Evolutionary conservation across 208 protist genomes (phyloP), one percentile per base, ranked within the genome.

Genomic region (Strigomonas oncopelti): DNA sequence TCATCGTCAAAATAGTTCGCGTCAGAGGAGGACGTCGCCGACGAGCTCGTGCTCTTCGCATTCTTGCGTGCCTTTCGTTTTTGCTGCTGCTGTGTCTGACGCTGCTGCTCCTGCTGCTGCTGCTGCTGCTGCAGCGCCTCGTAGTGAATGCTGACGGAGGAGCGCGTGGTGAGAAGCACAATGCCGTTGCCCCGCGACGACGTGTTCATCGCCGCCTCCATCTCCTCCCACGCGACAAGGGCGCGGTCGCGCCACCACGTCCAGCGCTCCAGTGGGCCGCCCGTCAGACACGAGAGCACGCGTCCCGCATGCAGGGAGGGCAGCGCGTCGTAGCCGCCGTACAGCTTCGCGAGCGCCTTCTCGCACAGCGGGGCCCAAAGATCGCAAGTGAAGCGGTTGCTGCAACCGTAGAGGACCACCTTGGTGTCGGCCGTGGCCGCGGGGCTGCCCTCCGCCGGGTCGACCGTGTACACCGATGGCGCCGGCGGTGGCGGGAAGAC

Each of bases 271-370:
- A 81, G 73, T 1, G 87, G 87, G 16, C 81, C 83, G 11, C 90
- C 90, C 1, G 87, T 91, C 2, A 95, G 65, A 54, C 72, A 61
- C 0, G 72, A 72, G 1, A 95, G 32, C 25, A 72, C 71, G 5
- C 61, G 46, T 2, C 63, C 62, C 4, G 79, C 73, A 18, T 31
- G 9, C 32, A 91, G 71, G 24, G 18, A 53, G 16, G 52, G 22
- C 14, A 78, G 80, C 1, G 75, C 61, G 5, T 48, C 32, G 61
- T 94, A 94, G 66, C 61, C 75, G 45, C 86, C 80, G 20, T 75
- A 57, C 5, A 88, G 58, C 69, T 93, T 91, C 29, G 90, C 90
- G 14, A 90, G 72, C 36, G 85, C 84, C 74, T 95, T 95, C 73
- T 95, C 90, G 29, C 86, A 81, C 14, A 91, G 25, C 0, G 85